Evolutionary conservation across 1,284 basidiomycete species (phyloP), one percentile per base, ranked within the genome.

Genomic region (Puccinia novopanici): DNA sequence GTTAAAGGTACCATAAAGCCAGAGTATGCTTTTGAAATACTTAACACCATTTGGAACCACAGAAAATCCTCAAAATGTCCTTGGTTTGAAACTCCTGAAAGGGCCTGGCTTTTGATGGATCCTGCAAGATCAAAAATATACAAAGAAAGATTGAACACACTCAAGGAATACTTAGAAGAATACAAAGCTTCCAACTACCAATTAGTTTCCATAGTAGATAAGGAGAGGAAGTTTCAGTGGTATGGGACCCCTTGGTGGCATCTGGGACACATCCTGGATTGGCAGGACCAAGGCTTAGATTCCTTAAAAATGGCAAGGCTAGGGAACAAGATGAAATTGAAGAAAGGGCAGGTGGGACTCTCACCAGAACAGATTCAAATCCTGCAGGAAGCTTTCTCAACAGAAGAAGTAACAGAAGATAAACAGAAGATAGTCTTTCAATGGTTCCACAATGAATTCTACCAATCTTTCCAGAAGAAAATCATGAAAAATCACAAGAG

Each of bases 71-170:
- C n/a, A n/a, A n/a, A n/a, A n/a, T n/a, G n/a, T n/a, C n/a, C n/a
- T n/a, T n/a, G n/a, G n/a, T n/a, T n/a, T n/a, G n/a, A n/a, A n/a
- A n/a, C n/a, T n/a, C n/a, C n/a, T n/a, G n/a, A n/a, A n/a, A n/a
- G n/a, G n/a, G n/a, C n/a, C n/a, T n/a, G n/a, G 61, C 40, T 65
- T 17, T 42, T 42, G 37, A 65, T 65, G 61, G 61, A 65, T 22
- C 37, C 61, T 27, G 30, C 40, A n/a, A 42, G 37, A 42, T 10
- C 13, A 65, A 4, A 1, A 42, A 10, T 65, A 42, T 65, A 65
- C 40, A 65, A 2, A n/a, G 61, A 65, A 40, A 65, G 61, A 65
- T 65, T 65, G 17, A n/a, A n/a, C n/a, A 65, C 61, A 34, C 19
- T 65, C 3, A 40, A 40, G 42, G 61, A 12, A 19, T 42, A 42